These are phyloP conservation scores for Coemansia sp. DNA, from an alignment of 192 early-diverging fungal species.

Conservation along the genomic window DNA sequence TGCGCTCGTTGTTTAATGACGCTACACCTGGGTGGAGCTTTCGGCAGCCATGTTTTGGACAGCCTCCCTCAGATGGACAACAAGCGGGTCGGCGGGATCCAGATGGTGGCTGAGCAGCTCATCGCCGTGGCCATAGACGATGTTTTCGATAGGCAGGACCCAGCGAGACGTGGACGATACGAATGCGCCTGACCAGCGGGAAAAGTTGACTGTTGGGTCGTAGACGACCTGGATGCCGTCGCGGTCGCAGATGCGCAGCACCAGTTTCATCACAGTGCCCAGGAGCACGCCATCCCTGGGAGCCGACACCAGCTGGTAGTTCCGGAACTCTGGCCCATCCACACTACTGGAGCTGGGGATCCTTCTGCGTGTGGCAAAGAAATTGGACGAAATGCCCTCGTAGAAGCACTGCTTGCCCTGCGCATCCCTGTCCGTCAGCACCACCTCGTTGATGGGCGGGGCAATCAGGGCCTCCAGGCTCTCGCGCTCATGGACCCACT, in stretches of 20 bases:
- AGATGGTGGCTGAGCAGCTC: background rate
- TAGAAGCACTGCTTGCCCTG: conserved; percentile 21
- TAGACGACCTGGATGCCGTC: conserved; percentile 34
- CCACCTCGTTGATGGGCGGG: conserved; percentile 40
- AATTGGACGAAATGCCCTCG: conserved; percentile 53
- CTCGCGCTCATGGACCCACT: conserved; percentile 54
- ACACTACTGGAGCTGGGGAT: background rate
- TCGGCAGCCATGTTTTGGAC: conserved; percentile 22
- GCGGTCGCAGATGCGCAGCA: conserved; percentile 35
- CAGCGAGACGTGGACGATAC: conserved; percentile 48
- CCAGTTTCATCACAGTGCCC: conserved; percentile 51
- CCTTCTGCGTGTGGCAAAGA: conserved; percentile 37
- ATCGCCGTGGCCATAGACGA: conserved; percentile 14
- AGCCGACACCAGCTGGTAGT: conserved; percentile 38
- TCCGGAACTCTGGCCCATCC: conserved; percentile 12
- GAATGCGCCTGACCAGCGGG: conserved; percentile 46
- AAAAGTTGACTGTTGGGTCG: conserved; percentile 23
- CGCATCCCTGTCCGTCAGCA: conserved; percentile 22
- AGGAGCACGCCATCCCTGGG: conserved; percentile 39
- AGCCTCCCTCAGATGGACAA: conserved; percentile 25
- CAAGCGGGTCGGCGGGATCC: conserved; percentile 29
- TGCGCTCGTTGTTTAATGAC: too few relatives aligned
- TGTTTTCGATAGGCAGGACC: conserved; percentile 31
- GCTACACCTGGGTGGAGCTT: conserved; percentile 29
- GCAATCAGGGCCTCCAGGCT: conserved; percentile 28